phyloP scores from a whole-genome alignment of 2,329 filamentous ascomycete species.

The Aureobasidium vineae region DNA sequence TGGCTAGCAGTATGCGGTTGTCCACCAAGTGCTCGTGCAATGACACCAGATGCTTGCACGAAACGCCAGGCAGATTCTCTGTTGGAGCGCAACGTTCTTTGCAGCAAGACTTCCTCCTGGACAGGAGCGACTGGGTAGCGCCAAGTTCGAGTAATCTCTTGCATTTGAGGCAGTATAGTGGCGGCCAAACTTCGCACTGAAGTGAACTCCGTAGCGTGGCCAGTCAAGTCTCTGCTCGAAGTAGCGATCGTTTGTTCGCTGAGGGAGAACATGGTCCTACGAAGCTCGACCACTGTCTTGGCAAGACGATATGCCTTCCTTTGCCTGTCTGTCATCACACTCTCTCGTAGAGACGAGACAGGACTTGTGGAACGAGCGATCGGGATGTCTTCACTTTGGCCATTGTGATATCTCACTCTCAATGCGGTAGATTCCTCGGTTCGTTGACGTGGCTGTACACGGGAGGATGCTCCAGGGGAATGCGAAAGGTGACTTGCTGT shows the following conservation, averaged over 20 bases:
- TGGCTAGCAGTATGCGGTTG: conserved; percentile 46
- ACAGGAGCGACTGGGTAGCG: conserved; percentile 59
- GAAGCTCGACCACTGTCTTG: conserved; percentile 54
- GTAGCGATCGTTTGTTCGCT: conserved; percentile 29
- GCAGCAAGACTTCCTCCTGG: conserved; percentile 52
- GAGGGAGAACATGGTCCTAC: conserved; percentile 57
- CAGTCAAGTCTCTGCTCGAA: conserved; percentile 32
- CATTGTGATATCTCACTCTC: conserved; percentile 59
- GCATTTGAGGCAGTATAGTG: conserved; percentile 55
- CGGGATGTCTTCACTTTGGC: conserved; percentile 58
- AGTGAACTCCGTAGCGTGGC: conserved; percentile 47
- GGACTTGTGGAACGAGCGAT: conserved; percentile 42
- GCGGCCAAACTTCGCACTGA: conserved; percentile 40
- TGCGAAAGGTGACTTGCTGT: conserved; percentile 44
- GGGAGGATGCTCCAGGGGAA: conserved; percentile 36
- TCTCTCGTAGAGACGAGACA: conserved; percentile 24
- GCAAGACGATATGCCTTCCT: conserved; percentile 56
- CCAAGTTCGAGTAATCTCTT: conserved; percentile 57
- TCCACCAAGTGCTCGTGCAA: conserved; percentile 57
- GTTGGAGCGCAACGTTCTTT: conserved; percentile 56
- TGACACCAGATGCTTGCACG: conserved; percentile 60
- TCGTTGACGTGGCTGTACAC: conserved; percentile 48
- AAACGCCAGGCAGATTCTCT: conserved; percentile 59
- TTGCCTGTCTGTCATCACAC: conserved; percentile 52
- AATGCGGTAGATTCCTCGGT: conserved; percentile 50